phyloP scores from a whole-genome alignment of 768 basidiomycete species.

The Nevesoporus exiguus region DNA sequence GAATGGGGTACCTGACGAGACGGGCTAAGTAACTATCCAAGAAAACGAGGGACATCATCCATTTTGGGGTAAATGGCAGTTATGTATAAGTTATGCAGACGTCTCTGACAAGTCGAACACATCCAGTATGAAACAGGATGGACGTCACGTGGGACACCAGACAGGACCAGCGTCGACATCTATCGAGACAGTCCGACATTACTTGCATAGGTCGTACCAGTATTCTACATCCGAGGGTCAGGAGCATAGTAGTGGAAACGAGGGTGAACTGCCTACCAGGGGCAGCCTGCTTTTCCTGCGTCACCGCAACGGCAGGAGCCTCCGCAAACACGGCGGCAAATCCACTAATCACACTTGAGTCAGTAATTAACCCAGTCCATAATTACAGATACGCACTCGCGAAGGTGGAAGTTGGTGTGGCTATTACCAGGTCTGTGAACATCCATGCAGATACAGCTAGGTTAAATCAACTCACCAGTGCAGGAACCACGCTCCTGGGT shows the following conservation, averaged over 20 bases:
- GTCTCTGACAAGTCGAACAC: no score
- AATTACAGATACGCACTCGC: slow-evolving; percentile 9
- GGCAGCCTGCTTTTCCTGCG: slow-evolving; percentile 3
- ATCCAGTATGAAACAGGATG: no score
- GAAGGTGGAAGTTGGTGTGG: slow-evolving; percentile 23
- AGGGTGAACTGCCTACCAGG: slow-evolving; percentile 8
- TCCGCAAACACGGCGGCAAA: slow-evolving; percentile 22
- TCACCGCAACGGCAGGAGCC: background rate
- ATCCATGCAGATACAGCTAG: background rate
- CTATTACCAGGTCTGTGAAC: background rate
- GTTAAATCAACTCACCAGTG: slow-evolving; percentile 18
- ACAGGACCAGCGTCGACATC: background rate
- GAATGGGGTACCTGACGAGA: no score
- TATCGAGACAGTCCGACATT: background rate
- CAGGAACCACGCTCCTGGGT: slow-evolving; percentile 37
- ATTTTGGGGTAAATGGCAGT: no score
- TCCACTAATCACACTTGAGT: slow-evolving; percentile 3
- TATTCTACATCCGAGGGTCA: background rate
- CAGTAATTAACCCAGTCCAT: background rate
- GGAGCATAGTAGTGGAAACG: background rate
- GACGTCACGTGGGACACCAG: no score
- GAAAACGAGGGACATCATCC: no score
- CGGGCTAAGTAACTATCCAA: no score
- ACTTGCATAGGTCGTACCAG: background rate
- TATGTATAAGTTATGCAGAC: no score